phyloP scores from a whole-genome alignment of 805 yeast genomes.

The Spathaspora boniae region DNA sequence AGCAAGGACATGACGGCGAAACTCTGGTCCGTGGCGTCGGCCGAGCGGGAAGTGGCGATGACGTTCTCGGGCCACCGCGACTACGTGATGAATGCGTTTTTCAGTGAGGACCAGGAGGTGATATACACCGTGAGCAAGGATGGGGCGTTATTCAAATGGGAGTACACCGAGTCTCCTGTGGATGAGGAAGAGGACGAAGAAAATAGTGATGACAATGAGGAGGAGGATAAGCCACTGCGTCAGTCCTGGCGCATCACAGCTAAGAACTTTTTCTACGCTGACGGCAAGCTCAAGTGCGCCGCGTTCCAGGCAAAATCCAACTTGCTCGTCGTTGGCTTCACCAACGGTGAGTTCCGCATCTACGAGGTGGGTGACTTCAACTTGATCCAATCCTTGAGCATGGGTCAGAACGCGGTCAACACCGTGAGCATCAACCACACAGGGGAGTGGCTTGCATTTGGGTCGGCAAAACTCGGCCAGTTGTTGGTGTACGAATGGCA shows the following conservation, averaged over 20 bases:
- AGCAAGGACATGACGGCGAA: conserved; percentile 89
- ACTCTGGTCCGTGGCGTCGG: conserved; percentile 70
- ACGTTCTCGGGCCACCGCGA: conserved; percentile 92
- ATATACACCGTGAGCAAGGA: conserved; percentile 91
- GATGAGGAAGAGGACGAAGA: conserved; percentile 41
- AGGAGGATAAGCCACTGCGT: conserved; percentile 28
- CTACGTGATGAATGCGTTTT: conserved; percentile 81
- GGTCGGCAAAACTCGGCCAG: conserved; percentile 89
- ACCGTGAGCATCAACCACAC: conserved; percentile 73
- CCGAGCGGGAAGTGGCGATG: conserved; percentile 70
- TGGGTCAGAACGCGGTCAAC: conserved; percentile 88
- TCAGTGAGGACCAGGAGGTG: conserved; percentile 81
- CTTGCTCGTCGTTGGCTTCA: conserved; percentile 82
- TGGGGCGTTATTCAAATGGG: conserved; percentile 93
- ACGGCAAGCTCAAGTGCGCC: conserved; percentile 72
- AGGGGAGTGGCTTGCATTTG: conserved; percentile 98
- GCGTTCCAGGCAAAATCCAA: conserved; percentile 75
- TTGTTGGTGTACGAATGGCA: conserved; percentile 98
- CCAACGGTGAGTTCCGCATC: conserved; percentile 84
- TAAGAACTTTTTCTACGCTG: conserved; percentile 71
- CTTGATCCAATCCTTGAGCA: conserved; percentile 78
- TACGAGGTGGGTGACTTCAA: conserved; percentile 83
- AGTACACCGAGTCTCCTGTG: conserved; percentile 60
- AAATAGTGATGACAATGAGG: conserved; percentile 23
- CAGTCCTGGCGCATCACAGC: conserved; percentile 80